Base-by-base conservation (phyloP, 2,329 filamentous ascomycete genomes). In the Venturia pyrina region DNA sequence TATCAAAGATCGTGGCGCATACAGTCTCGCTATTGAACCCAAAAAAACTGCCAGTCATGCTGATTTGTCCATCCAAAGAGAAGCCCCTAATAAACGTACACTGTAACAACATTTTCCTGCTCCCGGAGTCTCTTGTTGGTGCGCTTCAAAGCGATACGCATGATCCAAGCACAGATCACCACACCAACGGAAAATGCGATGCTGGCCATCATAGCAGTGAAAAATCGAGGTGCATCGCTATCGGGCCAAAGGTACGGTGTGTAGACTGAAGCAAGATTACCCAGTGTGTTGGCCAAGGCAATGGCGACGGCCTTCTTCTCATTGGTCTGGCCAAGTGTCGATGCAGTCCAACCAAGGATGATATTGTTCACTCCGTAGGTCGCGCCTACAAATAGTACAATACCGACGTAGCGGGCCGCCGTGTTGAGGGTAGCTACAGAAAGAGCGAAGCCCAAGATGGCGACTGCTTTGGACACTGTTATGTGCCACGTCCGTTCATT, bases 221-320 rank as follows among this genome's bases (percentile, higher is more conserved):
- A 10, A 19, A 34, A 62, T 6, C 59, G 28, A 28, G 59, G 34
- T 17, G 24, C 59, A 3, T n/a, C 41, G 65, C n/a, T 28, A 28
- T 34, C 11, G 3, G 57, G 43, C 61, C 13, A 64, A 0, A 28
- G 19, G 28, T 53, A 65, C 41, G 44, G 56, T 19, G 72, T 73
- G 62, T 72, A 80, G 48, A 80, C 78, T 62, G 76, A 75, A 48
- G 73, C 72, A 28, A 74, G 70, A 65, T 78, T 79, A 0, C 74
- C 75, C 4, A 76, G 70, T 1, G 77, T 73, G 62, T 80, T 79
- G 21, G 78, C 77, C 60, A 79, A 75, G 0, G 77, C 76, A 24
- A 79, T 71, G 5, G 74, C 71, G 4, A 77, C 76, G 19, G 78
- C 78, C 64, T 78, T 78, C 70, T 80, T 81, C 67, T 79, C 78